These are phyloP conservation scores for Albizia julibrissin DNA, from an alignment of 306 rosid species.

Conservation along the genomic window DNA sequence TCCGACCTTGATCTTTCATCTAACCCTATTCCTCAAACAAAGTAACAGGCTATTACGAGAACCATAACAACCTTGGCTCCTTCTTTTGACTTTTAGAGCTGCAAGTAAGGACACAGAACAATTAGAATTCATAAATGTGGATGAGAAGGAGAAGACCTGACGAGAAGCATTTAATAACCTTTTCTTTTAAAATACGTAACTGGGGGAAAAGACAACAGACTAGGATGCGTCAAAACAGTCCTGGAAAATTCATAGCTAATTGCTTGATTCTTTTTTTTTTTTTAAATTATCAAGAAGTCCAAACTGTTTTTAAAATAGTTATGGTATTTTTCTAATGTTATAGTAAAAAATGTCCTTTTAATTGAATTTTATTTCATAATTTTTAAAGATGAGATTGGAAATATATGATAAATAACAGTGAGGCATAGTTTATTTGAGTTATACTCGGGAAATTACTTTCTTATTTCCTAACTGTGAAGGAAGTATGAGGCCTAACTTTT, in stretches of 20 bases:
- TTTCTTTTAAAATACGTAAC: neutral
- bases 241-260: neutral
- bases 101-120: neutral
- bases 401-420: neutral
- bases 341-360: neutral
- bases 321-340: neutral
- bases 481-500: neutral
- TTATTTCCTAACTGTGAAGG: neutral
- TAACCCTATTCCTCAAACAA: slow-evolving; percentile 3
- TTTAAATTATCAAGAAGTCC: neutral
- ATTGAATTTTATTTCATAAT: neutral
- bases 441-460: neutral
- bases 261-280: neutral
- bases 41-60: slow-evolving; percentile 5
- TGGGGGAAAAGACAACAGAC: neutral
- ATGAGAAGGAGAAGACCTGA: neutral
- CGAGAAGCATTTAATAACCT: neutral
- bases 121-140: slow-evolving; percentile 6
- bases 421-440: neutral
- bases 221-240: neutral
- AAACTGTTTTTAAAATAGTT: neutral
- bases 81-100: slow-evolving; percentile 12
- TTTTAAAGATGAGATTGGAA: neutral
- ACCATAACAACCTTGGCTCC: slow-evolving; percentile 26
- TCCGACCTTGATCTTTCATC: slow-evolving; percentile 9